phyloP scores from a whole-genome alignment of 2,329 filamentous ascomycete species.

The Coleophoma crateriformis region DNA sequence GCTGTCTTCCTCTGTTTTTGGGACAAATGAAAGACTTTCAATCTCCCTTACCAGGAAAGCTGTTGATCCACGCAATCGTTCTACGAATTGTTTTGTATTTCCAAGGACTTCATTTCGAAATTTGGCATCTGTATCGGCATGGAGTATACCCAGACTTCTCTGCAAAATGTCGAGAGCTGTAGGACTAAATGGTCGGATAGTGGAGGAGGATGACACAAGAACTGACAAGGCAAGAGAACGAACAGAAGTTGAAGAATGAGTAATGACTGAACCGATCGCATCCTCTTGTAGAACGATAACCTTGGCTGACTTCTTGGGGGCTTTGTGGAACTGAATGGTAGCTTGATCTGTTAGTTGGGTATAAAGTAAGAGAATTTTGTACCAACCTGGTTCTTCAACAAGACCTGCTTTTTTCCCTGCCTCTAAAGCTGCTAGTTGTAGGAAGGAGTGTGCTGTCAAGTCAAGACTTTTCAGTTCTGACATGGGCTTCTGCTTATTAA shows the following conservation, averaged over 20 bases:
- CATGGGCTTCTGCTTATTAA: slow-evolving; percentile 46
- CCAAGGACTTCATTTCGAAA: slow-evolving; percentile 77
- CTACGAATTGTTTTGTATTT: slow-evolving; percentile 69
- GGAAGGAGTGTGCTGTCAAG: slow-evolving; percentile 46
- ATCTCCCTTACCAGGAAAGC: slow-evolving; percentile 42
- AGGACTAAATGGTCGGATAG: slow-evolving; percentile 65
- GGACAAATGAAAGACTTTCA: slow-evolving; percentile 10
- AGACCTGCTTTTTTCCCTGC: slow-evolving; percentile 65
- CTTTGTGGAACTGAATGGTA: slow-evolving; percentile 29
- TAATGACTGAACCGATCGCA: slow-evolving; percentile 46
- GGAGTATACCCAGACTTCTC: slow-evolving; percentile 62
- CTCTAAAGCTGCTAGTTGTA: slow-evolving; percentile 64
- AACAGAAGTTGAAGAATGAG: slow-evolving; percentile 55
- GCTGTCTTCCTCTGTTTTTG: neutral
- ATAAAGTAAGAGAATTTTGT: slow-evolving; percentile 3
- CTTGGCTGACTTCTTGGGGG: slow-evolving; percentile 23
- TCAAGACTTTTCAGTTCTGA: slow-evolving; percentile 38
- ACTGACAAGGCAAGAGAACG: slow-evolving; percentile 78
- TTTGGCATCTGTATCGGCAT: slow-evolving; percentile 81
- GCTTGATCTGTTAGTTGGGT: slow-evolving; percentile 11
- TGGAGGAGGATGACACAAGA: slow-evolving; percentile 68
- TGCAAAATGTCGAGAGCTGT: slow-evolving; percentile 58
- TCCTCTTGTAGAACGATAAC: slow-evolving; percentile 31
- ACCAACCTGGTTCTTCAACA: slow-evolving; percentile 59
- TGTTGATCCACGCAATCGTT: slow-evolving; percentile 65